These are phyloP conservation scores for Apiotrichum domesticum DNA, from an alignment of 1,284 basidiomycete species.

Conservation along the genomic window DNA sequence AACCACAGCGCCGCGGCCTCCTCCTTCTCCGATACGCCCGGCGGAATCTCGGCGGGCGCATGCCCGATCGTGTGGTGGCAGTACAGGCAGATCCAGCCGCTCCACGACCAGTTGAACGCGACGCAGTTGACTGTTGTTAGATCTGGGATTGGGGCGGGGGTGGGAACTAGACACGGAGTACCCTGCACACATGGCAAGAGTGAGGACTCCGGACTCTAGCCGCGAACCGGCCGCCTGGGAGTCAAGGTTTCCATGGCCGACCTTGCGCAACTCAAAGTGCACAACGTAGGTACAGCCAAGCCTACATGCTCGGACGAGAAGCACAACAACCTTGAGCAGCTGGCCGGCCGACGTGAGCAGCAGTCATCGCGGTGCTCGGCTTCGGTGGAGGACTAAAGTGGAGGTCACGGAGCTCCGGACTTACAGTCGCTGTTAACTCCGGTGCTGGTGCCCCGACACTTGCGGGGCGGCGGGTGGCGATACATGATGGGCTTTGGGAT, in stretches of 20 bases:
- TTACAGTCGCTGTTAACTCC: not conserved
- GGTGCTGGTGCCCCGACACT: not conserved
- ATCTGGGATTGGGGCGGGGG: no score
- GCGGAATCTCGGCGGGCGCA: not conserved
- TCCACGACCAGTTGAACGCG: not conserved
- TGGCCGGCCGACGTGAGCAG: no score
- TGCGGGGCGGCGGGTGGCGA: not conserved
- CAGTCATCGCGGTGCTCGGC: no score
- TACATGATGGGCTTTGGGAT: not conserved
- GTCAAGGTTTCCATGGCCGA: no score
- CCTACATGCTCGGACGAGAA: no score
- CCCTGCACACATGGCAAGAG: no score
- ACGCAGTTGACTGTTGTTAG: not conserved
- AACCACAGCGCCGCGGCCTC: not conserved
- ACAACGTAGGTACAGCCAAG: no score
- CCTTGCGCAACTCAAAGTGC: no score
- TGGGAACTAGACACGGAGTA: no score
- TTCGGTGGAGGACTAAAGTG: not conserved
- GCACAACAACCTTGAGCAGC: no score
- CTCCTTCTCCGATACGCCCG: not conserved
- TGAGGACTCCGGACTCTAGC: no score
- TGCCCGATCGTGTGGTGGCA: not conserved
- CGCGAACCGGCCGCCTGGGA: no score
- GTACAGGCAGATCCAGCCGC: not conserved
- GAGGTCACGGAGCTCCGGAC: not conserved